Conservation (phyloP, 805 yeast genomes). For the Candida germanica region DNA sequence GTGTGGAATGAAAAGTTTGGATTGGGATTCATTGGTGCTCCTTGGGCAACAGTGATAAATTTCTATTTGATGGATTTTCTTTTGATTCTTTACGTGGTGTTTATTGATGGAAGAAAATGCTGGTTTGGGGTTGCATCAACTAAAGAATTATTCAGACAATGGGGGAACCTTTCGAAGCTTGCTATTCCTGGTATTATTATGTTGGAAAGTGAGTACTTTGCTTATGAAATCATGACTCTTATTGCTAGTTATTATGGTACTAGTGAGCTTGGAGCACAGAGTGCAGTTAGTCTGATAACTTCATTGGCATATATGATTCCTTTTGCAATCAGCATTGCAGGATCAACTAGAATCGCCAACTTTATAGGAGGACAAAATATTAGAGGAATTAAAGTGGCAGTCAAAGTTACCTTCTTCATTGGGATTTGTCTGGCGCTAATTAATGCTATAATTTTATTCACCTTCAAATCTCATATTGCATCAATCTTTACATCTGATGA, state of each 20-base stretch:
- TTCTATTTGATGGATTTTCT: constrained; percentile 40
- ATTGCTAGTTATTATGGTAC: constrained; percentile 49
- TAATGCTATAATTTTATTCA: constrained; percentile 46
- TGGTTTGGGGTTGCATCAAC: constrained; percentile 60
- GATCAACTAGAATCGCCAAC: constrained; percentile 44
- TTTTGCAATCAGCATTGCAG: constrained; percentile 44
- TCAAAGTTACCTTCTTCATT: constrained; percentile 27
- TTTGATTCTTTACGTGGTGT: constrained; percentile 36
- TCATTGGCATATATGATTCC: constrained; percentile 44
- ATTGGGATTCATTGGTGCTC: constrained; percentile 42
- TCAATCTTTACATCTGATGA: constrained; percentile 59
- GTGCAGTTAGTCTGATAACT: constrained; percentile 48
- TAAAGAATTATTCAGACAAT: constrained; percentile 28
- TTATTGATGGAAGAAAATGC: constrained; percentile 63
- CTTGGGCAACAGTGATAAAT: constrained; percentile 40
- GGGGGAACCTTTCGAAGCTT: constrained; percentile 34
- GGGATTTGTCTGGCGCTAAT: constrained; percentile 27
- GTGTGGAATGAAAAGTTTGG: constrained; percentile 43
- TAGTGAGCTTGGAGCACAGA: constrained; percentile 48
- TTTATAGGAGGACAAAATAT: constrained; percentile 43
- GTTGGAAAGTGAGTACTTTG: constrained; percentile 45
- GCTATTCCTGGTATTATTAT: constrained; percentile 46
- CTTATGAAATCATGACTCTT: constrained; percentile 45
- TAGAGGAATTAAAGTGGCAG: constrained; percentile 34
- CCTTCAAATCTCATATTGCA: constrained; percentile 51